phyloP scores from a whole-genome alignment of 352 stramenopile genomes.

The Plasmopara viticola region DNA sequence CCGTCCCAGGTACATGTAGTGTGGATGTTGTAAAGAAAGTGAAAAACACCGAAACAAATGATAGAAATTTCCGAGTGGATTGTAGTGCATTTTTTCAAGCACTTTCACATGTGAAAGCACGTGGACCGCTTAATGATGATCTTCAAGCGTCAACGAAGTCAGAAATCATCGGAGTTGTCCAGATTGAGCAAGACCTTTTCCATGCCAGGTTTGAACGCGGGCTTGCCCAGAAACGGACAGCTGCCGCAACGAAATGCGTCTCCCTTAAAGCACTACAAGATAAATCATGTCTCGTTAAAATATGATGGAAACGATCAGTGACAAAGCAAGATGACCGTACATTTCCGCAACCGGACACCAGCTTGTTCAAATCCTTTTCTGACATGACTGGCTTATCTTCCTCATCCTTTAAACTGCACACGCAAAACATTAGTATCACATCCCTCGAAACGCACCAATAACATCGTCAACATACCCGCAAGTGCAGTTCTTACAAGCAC shows the following conservation, averaged over 20 bases:
- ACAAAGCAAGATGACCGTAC: conserved; percentile 24
- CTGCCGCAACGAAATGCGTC: conserved; percentile 96
- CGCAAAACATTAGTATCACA: not conserved
- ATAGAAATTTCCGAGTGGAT: not conserved
- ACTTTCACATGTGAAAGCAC: not conserved
- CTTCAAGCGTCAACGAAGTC: conserved; percentile 8
- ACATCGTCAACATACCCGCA: conserved; percentile 73
- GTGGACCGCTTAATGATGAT: not conserved
- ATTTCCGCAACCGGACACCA: conserved; percentile 82
- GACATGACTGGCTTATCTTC: conserved; percentile 68
- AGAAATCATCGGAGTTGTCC: conserved; percentile 75
- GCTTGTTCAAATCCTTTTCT: conserved; percentile 61
- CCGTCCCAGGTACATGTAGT: not conserved
- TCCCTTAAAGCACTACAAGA: conserved; percentile 90
- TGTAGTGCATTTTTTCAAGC: not conserved
- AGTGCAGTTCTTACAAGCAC: conserved; percentile 95
- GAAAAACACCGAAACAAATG: conserved; percentile 4
- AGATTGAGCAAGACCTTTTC: conserved; percentile 81
- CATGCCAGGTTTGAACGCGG: conserved; percentile 93
- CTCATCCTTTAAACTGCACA: conserved; percentile 54
- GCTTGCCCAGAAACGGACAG: conserved; percentile 95
- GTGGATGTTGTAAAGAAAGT: not conserved
- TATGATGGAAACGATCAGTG: not conserved
- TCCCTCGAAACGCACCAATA: not conserved
- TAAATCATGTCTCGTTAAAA: conserved; percentile 6